These are phyloP conservation scores for Russula sp. DNA, from an alignment of 768 basidiomycete species.

Conservation along the genomic window DNA sequence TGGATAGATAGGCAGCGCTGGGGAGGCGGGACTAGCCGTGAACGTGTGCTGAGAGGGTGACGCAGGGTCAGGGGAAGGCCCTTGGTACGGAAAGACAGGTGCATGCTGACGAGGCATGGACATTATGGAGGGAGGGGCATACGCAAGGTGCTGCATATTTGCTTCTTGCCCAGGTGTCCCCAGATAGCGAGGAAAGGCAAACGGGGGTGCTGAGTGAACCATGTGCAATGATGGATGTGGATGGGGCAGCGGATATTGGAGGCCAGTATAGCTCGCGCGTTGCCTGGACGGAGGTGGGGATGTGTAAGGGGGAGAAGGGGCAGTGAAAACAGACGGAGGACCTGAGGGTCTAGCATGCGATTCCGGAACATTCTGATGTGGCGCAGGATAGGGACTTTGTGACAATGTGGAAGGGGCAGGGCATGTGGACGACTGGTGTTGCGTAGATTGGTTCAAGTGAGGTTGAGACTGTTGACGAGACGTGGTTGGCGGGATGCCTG, in stretches of 20 bases:
- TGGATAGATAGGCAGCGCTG: conserved; percentile 10
- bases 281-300: conserved; percentile 23
- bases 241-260: conserved; percentile 6
- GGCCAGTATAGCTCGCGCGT: conserved; percentile 1
- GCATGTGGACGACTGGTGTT: background rate
- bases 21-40: conserved; percentile 18
- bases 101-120: conserved; percentile 35
- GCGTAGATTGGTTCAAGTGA: background rate
- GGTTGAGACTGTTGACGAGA: conserved; percentile 6
- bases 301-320: conserved; percentile 24
- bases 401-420: conserved; percentile 19
- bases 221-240: conserved; percentile 2
- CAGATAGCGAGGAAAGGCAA: conserved; percentile 9
- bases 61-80: conserved; percentile 32
- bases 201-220: conserved; percentile 8
- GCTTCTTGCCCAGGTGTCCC: conserved; percentile 9
- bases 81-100: conserved; percentile 37
- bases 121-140: conserved; percentile 27
- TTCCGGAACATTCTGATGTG: background rate
- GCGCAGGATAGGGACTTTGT: background rate
- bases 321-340: conserved; percentile 12
- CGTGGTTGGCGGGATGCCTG: background rate
- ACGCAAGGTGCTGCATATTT: conserved; percentile 21
- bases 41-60: conserved; percentile 30
- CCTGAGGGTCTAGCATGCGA: background rate